Evolutionary conservation across 768 basidiomycete genomes (phyloP), one percentile per base, ranked within the genome.

Genomic region (Pleurotus ostreatus): DNA sequence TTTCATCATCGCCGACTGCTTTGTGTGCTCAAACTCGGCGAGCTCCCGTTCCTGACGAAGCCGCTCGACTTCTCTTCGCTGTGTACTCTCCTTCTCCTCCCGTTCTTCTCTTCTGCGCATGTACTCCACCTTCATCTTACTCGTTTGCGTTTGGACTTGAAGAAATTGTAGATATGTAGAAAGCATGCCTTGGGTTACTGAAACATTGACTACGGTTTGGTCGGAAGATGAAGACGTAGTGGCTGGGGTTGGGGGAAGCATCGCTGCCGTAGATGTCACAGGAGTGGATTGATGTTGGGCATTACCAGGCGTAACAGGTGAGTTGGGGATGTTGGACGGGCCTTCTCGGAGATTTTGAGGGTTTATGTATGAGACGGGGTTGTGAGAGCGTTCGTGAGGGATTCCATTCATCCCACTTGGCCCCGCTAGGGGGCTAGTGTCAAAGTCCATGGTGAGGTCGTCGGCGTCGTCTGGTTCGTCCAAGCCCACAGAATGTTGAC

Each of bases 121-220:
- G 60, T 84, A 84, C 56, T 89, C 89, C 43, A 88, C 74, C 64
- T 86, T 86, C 71, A 82, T 76, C 68, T 85, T 85, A 58, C 79
- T 80, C 37, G 86, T 82, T 61, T 89, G 86, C 20, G 79, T 80
- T 63, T 90, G 89, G 41, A 82, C 74, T 59, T 84, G 84, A 40
- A 90, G 69, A 57, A 82, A 78, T 59, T 86, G 82, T 63, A 84
- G 66, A 59, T 79, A 84, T 13, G 80, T 75, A 22, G 74, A 68
- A 52, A 87, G 70, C 72, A 88, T 73, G 16, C 74, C 74, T 59
- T 87, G 84, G 4, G 83, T 77, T 44, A 86, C 65, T 6, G 78
- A 70, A 20, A 86, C 63, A 59, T 81, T 79, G 11, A 79, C 65
- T 23, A 26, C 55, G 7, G 26, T 44, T 59, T 43, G 64, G 55